Conservation (phyloP, 768 basidiomycete species). For the Rhodosporidiobolus sp. region DNA sequence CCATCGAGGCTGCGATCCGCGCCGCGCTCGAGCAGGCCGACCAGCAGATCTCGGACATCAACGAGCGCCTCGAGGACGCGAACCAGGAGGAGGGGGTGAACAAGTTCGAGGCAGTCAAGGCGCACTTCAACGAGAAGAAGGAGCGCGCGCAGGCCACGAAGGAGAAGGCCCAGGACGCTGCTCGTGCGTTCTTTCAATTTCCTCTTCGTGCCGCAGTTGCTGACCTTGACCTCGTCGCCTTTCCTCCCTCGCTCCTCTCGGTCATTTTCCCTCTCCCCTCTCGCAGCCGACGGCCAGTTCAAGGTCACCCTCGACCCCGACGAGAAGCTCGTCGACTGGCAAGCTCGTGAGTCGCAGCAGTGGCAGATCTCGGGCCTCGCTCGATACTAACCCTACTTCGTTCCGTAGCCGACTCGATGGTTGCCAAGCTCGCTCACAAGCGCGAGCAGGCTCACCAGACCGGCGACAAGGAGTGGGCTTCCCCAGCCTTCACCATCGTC, state of each 20-base stretch:
- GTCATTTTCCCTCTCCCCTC: too few relatives aligned
- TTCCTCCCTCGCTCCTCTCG: background rate
- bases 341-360: too few relatives aligned
- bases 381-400: too few relatives aligned
- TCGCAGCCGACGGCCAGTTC: conserved; percentile 56
- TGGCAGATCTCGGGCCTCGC: too few relatives aligned
- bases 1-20: conserved; percentile 63
- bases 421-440: conserved; percentile 58
- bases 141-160: conserved; percentile 54
- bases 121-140: conserved; percentile 64
- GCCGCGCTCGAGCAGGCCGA: conserved; percentile 84
- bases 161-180: conserved; percentile 51
- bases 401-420: conserved; percentile 46
- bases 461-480: conserved; percentile 58
- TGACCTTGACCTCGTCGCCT: background rate
- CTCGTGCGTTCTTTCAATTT: conserved; percentile 29
- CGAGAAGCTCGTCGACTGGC: conserved; percentile 57
- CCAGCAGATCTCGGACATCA: conserved; percentile 79
- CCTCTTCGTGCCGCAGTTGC: background rate
- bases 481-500: conserved; percentile 50
- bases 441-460: conserved; percentile 52
- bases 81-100: conserved; percentile 53
- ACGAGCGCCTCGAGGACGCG: conserved; percentile 71
- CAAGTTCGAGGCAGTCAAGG: conserved; percentile 60
- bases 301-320: conserved; percentile 75